phyloP scores from a whole-genome alignment of 2,329 filamentous ascomycete species.

The Beauveria medogensis region DNA sequence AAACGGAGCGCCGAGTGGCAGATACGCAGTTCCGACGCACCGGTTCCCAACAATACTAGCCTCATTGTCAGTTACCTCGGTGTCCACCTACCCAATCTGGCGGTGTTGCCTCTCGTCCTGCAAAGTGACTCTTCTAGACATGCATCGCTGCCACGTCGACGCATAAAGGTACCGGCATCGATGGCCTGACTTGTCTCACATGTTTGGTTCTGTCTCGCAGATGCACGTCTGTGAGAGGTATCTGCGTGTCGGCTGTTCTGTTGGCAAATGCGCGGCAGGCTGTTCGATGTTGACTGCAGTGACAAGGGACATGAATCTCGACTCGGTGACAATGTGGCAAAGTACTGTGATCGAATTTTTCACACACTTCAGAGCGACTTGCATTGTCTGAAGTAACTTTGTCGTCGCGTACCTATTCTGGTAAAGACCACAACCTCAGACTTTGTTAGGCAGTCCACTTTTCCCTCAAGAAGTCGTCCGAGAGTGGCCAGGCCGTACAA shows the following conservation, averaged over 20 bases:
- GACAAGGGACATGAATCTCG: too few relatives aligned
- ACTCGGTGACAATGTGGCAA: background rate
- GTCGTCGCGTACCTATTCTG: background rate
- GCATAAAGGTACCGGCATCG: background rate
- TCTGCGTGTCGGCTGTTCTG: background rate
- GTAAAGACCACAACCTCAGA: background rate
- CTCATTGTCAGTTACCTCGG: background rate
- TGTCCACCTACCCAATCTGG: background rate
- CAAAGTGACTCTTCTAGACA: background rate
- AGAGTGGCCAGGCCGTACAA: background rate
- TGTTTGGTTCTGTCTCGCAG: background rate
- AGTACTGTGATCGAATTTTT: background rate
- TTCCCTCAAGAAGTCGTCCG: background rate
- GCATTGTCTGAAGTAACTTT: background rate
- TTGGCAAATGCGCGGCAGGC: too few relatives aligned
- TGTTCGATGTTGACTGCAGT: too few relatives aligned
- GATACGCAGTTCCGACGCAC: background rate
- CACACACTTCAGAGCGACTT: too few relatives aligned
- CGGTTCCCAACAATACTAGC: background rate
- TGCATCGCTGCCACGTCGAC: background rate
- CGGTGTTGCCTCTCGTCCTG: background rate
- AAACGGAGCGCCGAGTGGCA: background rate
- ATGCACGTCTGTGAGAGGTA: background rate
- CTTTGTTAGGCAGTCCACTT: constrained; percentile 3
- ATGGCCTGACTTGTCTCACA: background rate